Evolutionary conservation across 306 rosid genomes (phyloP).

Genomic region (Dalbergia cultrata): DNA sequence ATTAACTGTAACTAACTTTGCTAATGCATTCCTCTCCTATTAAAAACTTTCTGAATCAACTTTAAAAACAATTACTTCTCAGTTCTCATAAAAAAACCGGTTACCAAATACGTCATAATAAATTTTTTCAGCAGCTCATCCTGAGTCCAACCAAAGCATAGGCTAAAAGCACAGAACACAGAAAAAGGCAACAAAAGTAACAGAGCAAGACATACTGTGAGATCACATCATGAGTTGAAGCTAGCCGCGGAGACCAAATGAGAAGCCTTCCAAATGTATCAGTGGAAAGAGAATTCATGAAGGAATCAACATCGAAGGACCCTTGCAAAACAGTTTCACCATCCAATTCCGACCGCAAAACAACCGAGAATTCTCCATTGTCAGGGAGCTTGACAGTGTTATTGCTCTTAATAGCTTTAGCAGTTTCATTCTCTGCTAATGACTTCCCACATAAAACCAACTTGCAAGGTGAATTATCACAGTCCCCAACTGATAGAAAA

Average conservation of each 20-base stretch:
- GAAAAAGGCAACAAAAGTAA: neutral
- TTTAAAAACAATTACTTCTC: too few relatives aligned
- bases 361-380: slow-evolving; percentile 49
- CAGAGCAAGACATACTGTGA: slow-evolving; percentile 63
- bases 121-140: neutral
- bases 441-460: slow-evolving; percentile 83
- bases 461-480: slow-evolving; percentile 40
- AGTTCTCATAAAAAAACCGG: too few relatives aligned
- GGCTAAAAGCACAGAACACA: slow-evolving; percentile 17
- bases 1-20: too few relatives aligned
- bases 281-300: slow-evolving; percentile 74
- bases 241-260: slow-evolving; percentile 77
- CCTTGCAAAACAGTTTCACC: slow-evolving; percentile 49
- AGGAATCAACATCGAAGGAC: slow-evolving; percentile 62
- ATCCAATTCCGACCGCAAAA: slow-evolving; percentile 65
- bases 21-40: too few relatives aligned
- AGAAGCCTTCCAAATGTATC: slow-evolving; percentile 82
- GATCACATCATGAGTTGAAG: slow-evolving; percentile 91
- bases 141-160: slow-evolving; percentile 25
- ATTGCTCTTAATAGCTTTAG: slow-evolving; percentile 59
- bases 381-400: slow-evolving; percentile 71
- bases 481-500: slow-evolving; percentile 55
- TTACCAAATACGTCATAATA: too few relatives aligned
- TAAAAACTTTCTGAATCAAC: too few relatives aligned
- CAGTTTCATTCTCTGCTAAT: slow-evolving; percentile 62